Base-by-base conservation (phyloP, 495 filamentous ascomycete species). In the Aspergillus baeticus region DNA sequence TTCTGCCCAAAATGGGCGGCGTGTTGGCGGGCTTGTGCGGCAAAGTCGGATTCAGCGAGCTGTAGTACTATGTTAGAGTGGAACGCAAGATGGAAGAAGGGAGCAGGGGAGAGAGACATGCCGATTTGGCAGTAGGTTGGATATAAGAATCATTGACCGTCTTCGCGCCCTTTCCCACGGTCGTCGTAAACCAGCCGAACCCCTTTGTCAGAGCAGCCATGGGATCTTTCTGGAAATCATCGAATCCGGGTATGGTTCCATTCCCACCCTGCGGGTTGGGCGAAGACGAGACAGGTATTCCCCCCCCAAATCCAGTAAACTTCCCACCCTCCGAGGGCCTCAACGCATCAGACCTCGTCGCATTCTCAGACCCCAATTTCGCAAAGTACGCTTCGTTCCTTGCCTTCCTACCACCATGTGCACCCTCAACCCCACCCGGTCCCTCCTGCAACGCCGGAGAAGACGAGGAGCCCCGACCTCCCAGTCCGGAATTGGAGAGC, bases 311-410 rank as follows among this genome's bases (percentile, higher is more conserved):
- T 0, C 94, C 94, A 7, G 76, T 78, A 65, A 89, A 98, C 72
- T 96, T 96, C 1, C 94, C 94, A 38, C 94, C 94, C 69, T 96
- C 92, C 38, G 79, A 88, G 1, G 94, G 94, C 22, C 90, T 86
- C 44, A 98, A 55, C 54, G 84, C 78, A 3, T 83, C 89, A 5
- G 86, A 77, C 39, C 94, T 80, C n/a, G 71, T 69, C 5, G 89
- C 87, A 72, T 98, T 98, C 51, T 88, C 86, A 46, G 73, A 74
- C 3, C 93, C 93, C 68, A 96, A 76, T 21, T 83, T 82, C 10
- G 92, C 85, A 73, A 98, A 97, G 71, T 93, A 98, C 45, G 87
- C 85, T 72, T 97, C 94, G 69, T 98, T 91, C 48, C 79, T 77
- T 45, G 76, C 77, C 63, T 89, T 91, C 60, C 76, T 69, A 33